Base-by-base conservation (phyloP, 768 basidiomycete species). In the Calocybe cyanea region DNA sequence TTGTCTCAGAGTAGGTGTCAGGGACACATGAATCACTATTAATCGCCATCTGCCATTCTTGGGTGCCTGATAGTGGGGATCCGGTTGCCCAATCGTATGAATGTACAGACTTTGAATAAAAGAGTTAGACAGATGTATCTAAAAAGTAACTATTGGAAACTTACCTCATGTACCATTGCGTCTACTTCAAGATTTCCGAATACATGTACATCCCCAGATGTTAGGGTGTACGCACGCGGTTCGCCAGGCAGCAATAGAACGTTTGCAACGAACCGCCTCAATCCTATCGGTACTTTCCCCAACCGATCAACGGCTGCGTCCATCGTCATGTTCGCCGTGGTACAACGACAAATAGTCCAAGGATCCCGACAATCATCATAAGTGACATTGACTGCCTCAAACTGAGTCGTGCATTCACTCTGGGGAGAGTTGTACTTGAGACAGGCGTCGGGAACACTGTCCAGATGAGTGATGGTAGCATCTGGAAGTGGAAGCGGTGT, bases 111-210 rank as follows among this genome's bases (percentile, higher is more conserved):
- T 67, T 15, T 28, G 3, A 5, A 7, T 52, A 10, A 4, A 1
- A n/a, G 8, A 25, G 9, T 31, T 11, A 33, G 37, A 10, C 14
- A 24, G 9, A 1, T 10, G 0, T 10, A 7, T 6, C 9, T 11
- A 9, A 17, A 43, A 21, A 34, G 18, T 13, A 25, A 33, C n/a
- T 10, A 43, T 31, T 1, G 5, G 13, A 41, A 11, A 40, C 54
- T 17, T 40, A 66, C 63, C 59, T 67, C 64, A 37, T 67, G 65
- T 9, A 65, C 41, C 64, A 64, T 64, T 9, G 55, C 45, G 21
- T 65, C 48, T 45, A 61, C 50, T 17, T 31, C 38, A 9, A 52
- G 40, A 34, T 59, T 56, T 1, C 60, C 64, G 41, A 65, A 65
- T 24, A 64, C 48, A 48, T 65, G 63, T 9, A 59, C 55, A 38